Evolutionary conservation across 2,329 filamentous ascomycete species (phyloP), one percentile per base, ranked within the genome.

Genomic region (Penicillium rolfsii): DNA sequence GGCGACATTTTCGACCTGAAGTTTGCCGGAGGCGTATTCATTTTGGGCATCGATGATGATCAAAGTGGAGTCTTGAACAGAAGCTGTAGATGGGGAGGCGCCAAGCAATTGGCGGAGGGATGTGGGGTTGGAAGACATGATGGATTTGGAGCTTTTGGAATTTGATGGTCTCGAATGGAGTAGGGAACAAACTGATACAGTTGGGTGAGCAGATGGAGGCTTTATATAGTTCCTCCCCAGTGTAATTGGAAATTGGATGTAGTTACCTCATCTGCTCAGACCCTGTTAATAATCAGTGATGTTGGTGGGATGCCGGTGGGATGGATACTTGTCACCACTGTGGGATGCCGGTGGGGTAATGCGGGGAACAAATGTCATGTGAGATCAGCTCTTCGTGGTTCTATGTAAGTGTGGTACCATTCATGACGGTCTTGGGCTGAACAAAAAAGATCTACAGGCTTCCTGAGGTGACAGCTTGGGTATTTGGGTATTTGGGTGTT

Each of bases 31-130:
- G 48, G 65, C 75, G 64, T 88, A 90, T 75, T 91, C 88, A 70
- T 89, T 89, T 69, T 91, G 88, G 1, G 88, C 88, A 71, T 90
- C 87, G 70, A 90, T 87, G 74, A 90, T 89, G 67, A 90, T 75
- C 48, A 90, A 81, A 1, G 83, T 82, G 64, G 83, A 86, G 75
- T 90, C 86, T 46, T 74, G 72, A 0, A 83, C 77, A 0, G 84
- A 83, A 7, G 87, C 87, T 0, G 82, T 84, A 14, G 84, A 85
- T 26, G 82, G 81, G 9, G 79, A 71, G 12, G 83, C 76, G 59
- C 87, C 87, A 57, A 89, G 69, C 59, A 86, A 75, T 36, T 80
- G 67, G 60, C 85, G 84, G 77, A 86, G 83, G 16, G 70, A 72
- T 45, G 38, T 49, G 35, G 50, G 16, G 30, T 40, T 14, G 35